These are phyloP conservation scores for Capronia epimyces DNA, from an alignment of 2,329 filamentous ascomycete species.

Conservation along the genomic window DNA sequence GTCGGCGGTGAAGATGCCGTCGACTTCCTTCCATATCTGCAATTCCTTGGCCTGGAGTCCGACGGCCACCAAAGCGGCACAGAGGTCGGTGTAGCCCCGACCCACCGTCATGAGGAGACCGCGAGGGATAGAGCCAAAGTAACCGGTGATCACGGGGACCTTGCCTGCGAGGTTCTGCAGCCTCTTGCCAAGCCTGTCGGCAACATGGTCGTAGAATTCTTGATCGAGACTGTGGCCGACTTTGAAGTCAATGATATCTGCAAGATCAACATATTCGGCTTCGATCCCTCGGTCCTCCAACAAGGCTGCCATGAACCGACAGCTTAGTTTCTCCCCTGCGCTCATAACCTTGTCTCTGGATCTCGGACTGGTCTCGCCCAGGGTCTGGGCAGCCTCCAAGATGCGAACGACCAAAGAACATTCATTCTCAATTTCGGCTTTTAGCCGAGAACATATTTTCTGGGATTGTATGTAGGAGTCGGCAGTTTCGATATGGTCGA, in stretches of 20 bases:
- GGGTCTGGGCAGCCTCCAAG: conserved; percentile 56
- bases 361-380: conserved; percentile 66
- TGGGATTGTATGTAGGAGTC: conserved; percentile 56
- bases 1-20: conserved; percentile 86
- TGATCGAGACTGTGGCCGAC: conserved; percentile 55
- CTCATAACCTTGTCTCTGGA: conserved; percentile 85
- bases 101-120: conserved; percentile 88
- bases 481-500: conserved; percentile 73
- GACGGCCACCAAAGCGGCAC: conserved; percentile 84
- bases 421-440: conserved; percentile 65
- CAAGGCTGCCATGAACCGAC: conserved; percentile 80
- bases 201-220: conserved; percentile 63
- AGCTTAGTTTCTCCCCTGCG: conserved; percentile 93
- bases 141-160: conserved; percentile 80
- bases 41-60: conserved; percentile 81
- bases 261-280: conserved; percentile 84
- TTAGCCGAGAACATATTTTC: conserved; percentile 55
- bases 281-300: conserved; percentile 75
- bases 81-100: conserved; percentile 93
- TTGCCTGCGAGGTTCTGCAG: conserved; percentile 60
- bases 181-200: conserved; percentile 57
- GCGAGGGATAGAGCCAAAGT: conserved; percentile 88
- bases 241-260: conserved; percentile 70
- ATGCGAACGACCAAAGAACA: conserved; percentile 76
- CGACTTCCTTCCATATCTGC: conserved; percentile 98